Conservation (phyloP, 2,329 filamentous ascomycete genomes). For the Alternaria metachromatica region DNA sequence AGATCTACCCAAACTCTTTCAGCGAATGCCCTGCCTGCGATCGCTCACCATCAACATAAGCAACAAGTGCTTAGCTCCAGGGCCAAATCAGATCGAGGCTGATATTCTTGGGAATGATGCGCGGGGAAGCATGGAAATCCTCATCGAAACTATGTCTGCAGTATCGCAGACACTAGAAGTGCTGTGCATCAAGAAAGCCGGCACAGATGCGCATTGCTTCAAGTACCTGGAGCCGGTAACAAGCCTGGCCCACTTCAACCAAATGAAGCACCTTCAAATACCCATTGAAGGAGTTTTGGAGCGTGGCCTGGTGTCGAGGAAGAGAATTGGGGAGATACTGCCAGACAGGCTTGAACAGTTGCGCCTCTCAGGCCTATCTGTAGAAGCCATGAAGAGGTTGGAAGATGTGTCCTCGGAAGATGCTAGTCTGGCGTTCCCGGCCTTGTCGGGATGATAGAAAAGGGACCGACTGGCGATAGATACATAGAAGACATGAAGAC, state of each 20-base stretch:
- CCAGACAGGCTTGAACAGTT: neutral
- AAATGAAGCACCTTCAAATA: neutral
- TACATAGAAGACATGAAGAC: neutral
- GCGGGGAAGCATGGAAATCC: neutral
- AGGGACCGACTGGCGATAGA: neutral
- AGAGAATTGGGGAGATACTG: neutral
- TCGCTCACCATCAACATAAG: neutral
- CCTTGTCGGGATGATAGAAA: neutral
- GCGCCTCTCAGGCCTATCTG: neutral
- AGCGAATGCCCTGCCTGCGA: neutral
- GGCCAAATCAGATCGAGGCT: neutral
- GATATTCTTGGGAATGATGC: neutral
- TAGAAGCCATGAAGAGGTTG: neutral
- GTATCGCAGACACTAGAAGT: neutral
- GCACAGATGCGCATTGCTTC: neutral
- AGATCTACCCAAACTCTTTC: neutral
- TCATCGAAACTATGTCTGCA: neutral
- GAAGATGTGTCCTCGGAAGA: neutral
- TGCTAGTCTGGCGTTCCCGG: neutral
- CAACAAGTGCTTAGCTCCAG: neutral
- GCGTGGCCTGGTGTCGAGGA: neutral
- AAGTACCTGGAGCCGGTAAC: neutral
- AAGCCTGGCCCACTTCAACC: neutral
- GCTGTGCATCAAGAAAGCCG: neutral
- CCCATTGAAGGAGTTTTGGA: neutral